A percentile compares a stretch with the other conserved stretches of the same genome.
Conservation (phyloP, 2,329 filamentous ascomycete species). For the Neoascochyta sp. region DNA sequence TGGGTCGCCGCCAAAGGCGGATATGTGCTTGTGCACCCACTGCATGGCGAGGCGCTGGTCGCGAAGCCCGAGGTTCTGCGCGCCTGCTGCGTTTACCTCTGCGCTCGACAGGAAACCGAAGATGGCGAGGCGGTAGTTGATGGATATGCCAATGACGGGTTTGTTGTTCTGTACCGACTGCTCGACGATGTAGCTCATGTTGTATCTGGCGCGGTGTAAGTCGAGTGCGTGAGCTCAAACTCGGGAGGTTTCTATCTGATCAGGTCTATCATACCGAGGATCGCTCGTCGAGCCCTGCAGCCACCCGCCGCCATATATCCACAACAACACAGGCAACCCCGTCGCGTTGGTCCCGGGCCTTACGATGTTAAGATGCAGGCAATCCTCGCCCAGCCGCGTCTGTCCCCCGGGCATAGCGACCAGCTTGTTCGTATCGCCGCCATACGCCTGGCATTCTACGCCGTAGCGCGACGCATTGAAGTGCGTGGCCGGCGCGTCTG, state of each 20-base stretch:
- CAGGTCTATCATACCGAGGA: slow-evolving; percentile 29
- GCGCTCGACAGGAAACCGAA: slow-evolving; percentile 49
- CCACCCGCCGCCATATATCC: slow-evolving; percentile 36
- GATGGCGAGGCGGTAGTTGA: slow-evolving; percentile 50
- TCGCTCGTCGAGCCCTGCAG: slow-evolving; percentile 32
- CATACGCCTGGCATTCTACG: slow-evolving; percentile 27
- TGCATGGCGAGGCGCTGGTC: slow-evolving; percentile 59
- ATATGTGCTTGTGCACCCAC: slow-evolving; percentile 62
- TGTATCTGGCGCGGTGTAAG: slow-evolving; percentile 16
- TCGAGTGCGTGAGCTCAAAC: fast-evolving
- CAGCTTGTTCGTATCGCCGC: slow-evolving; percentile 21
- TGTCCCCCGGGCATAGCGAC: slow-evolving; percentile 18
- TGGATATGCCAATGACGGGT: slow-evolving; percentile 34
- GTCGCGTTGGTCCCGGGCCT: slow-evolving; percentile 18
- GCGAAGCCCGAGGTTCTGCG: slow-evolving; percentile 53
- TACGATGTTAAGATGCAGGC: slow-evolving; percentile 42
- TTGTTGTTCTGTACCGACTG: slow-evolving; percentile 30
- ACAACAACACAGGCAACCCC: slow-evolving; percentile 25
- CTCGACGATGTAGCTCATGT: slow-evolving; percentile 30
- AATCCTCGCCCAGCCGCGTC: slow-evolving; percentile 41
- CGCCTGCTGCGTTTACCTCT: slow-evolving; percentile 35
- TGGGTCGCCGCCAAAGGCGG: slow-evolving; percentile 50
- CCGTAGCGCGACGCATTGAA: slow-evolving; percentile 25
- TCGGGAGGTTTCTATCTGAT: not conserved
- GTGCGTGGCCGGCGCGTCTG: slow-evolving; percentile 9